phyloP scores from a whole-genome alignment of 73 alveolate species.

The Paramecium primaurelia region DNA sequence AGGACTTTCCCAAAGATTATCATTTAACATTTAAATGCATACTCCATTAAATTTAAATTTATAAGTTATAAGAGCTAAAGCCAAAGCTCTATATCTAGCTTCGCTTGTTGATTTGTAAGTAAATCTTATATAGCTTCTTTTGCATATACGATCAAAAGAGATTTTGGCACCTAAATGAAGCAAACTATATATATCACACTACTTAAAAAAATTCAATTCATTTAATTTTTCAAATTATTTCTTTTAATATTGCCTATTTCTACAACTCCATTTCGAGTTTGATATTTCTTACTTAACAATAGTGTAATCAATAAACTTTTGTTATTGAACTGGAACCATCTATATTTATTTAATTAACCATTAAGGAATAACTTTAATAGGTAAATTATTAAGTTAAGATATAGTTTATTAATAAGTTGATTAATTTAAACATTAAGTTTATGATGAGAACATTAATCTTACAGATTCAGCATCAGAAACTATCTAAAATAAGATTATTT shows the following conservation, averaged over 20 bases:
- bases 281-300: not conserved
- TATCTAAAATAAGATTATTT: not conserved
- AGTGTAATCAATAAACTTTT: not conserved
- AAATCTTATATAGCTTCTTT: slow-evolving; percentile 4
- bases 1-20: not conserved
- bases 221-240: not conserved
- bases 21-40: not conserved
- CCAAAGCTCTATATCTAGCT: slow-evolving; percentile 15
- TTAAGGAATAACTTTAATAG: not conserved
- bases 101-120: not conserved
- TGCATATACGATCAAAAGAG: not conserved
- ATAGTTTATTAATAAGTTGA: not conserved
- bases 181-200: not conserved
- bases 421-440: not conserved
- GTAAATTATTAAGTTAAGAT: not conserved
- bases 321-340: not conserved
- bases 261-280: not conserved
- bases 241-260: not conserved
- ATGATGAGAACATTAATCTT: not conserved
- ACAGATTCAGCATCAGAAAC: not conserved
- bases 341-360: not conserved
- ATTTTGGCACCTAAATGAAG: not conserved
- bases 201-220: not conserved
- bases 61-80: slow-evolving; percentile 30
- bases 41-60: slow-evolving; percentile 38